Percentiles rank a stretch among this genome's conserved stretches.
phyloP scores from a whole-genome alignment of 495 filamentous ascomycete genomes.

The Halenospora varia region DNA sequence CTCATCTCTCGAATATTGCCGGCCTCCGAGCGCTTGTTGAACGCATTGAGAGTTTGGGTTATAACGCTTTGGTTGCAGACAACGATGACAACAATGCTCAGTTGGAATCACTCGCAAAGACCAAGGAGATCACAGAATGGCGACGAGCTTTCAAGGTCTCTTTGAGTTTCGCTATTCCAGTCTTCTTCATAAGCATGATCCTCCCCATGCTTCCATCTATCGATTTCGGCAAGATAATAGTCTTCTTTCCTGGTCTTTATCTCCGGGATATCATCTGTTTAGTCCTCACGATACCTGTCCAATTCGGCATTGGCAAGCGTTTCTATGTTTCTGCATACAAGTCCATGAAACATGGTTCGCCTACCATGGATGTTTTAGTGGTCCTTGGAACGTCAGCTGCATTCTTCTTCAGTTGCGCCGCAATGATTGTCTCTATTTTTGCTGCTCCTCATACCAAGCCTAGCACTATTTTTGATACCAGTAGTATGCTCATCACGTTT shows the following conservation, averaged over 20 bases:
- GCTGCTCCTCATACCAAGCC: conserved; percentile 68
- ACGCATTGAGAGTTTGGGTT: conserved; percentile 70
- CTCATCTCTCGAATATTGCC: conserved; percentile 64
- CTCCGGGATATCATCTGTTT: conserved; percentile 85
- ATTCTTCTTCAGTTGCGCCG: conserved; percentile 91
- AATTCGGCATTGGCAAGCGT: conserved; percentile 91
- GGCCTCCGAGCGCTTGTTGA: conserved; percentile 83
- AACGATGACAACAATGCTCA: conserved; percentile 96
- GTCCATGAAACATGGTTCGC: conserved; percentile 80
- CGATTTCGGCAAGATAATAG: conserved; percentile 64
- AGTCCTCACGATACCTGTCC: conserved; percentile 80
- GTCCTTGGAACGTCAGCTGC: conserved; percentile 93
- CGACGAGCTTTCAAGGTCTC: conserved; percentile 71
- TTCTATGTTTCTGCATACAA: conserved; percentile 90
- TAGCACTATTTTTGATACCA: conserved; percentile 91
- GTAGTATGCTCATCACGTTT: conserved; percentile 98
- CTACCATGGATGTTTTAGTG: conserved; percentile 97
- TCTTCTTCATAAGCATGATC: conserved; percentile 90
- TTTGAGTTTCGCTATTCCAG: conserved; percentile 77
- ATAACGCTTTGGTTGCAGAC: conserved; percentile 86
- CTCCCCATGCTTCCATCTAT: conserved; percentile 69
- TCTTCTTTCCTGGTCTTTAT: conserved; percentile 70
- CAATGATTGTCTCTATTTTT: conserved; percentile 78
- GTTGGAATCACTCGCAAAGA: conserved; percentile 92
- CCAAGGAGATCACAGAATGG: conserved; percentile 94